Conservation (phyloP, 345 rosid genomes). For the Lagerstroemia speciosa region DNA sequence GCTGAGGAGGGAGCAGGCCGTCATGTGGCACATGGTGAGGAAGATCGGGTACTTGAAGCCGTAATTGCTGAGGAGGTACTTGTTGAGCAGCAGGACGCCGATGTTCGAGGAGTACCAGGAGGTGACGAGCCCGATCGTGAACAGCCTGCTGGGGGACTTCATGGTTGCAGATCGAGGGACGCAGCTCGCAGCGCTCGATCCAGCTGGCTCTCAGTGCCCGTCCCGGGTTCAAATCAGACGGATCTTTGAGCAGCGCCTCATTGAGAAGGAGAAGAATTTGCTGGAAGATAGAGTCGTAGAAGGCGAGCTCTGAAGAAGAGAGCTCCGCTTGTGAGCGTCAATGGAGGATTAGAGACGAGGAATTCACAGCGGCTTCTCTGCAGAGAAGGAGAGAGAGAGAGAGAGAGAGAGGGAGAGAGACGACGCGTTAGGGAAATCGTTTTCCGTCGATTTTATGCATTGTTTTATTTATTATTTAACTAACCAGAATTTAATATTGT, state of each 20-base stretch:
- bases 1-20: conserved; percentile 86
- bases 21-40: conserved; percentile 99
- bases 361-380: neutral
- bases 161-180: conserved; percentile 1
- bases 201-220: neutral
- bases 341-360: conserved; percentile 2
- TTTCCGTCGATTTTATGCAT: neutral
- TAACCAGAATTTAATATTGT: no score
- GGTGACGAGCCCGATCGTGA: conserved; percentile 80
- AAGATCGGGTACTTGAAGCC: conserved; percentile 99
- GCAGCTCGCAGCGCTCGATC: neutral
- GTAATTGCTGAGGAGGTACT: conserved; percentile 83
- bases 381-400: neutral
- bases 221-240: neutral
- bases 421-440: conserved; percentile 10
- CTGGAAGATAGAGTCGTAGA: neutral
- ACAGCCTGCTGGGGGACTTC: conserved; percentile 22
- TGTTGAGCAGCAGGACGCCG: conserved; percentile 85
- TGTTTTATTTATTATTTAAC: no score
- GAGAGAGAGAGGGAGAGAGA: neutral
- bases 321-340: neutral
- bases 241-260: conserved; percentile 3
- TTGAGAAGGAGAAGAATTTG: neutral
- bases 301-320: neutral
- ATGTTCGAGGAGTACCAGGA: conserved; percentile 96